Conservation (phyloP, 2,329 filamentous ascomycete species). For the Cladobotryum protrusum region DNA sequence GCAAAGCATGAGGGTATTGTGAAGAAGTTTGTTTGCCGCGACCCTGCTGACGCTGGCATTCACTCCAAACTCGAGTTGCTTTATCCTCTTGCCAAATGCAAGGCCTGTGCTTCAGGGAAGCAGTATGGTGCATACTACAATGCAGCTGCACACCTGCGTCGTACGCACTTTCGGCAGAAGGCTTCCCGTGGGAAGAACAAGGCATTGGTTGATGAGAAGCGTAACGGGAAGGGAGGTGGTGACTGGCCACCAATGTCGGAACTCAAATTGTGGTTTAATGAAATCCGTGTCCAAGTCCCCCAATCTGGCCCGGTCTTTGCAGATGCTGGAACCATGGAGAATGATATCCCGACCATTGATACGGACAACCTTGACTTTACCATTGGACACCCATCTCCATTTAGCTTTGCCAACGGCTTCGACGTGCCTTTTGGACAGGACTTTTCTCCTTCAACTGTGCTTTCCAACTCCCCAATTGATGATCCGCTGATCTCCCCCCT, state of each 20-base stretch:
- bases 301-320: not conserved
- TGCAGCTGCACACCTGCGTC: conserved; percentile 80
- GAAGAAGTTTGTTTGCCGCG: conserved; percentile 53
- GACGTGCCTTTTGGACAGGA: not conserved
- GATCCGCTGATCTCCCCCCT: not conserved
- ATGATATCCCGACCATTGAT: not conserved
- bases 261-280: conserved; percentile 55
- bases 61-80: conserved; percentile 43
- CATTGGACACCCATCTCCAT: not conserved
- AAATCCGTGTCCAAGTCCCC: conserved; percentile 28
- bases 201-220: conserved; percentile 38
- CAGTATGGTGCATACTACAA: conserved; percentile 91
- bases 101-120: conserved; percentile 71
- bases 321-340: not conserved
- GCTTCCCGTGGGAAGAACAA: conserved; percentile 39
- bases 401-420: not conserved
- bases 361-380: not conserved
- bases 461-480: not conserved
- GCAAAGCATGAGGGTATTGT: conserved; percentile 55
- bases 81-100: conserved; percentile 71
- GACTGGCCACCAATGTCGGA: conserved; percentile 51
- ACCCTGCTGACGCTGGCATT: conserved; percentile 39
- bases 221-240: conserved; percentile 48
- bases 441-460: not conserved
- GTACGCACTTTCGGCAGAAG: conserved; percentile 77